Conservation (phyloP, 805 yeast genomes). For the Ogataea glucozyma region DNA sequence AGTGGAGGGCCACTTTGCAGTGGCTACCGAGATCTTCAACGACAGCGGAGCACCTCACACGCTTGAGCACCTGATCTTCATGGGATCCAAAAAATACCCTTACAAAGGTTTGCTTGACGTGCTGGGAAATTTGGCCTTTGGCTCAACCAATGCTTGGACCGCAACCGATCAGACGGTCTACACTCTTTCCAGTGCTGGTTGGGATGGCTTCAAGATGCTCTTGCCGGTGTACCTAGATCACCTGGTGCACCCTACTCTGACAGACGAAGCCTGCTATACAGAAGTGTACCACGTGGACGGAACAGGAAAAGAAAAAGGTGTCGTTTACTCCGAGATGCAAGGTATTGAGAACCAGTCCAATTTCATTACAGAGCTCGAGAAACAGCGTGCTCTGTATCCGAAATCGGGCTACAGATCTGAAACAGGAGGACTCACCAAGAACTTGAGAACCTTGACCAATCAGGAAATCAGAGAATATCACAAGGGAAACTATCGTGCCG, state of each 20-base stretch:
- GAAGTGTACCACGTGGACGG: conserved; percentile 97
- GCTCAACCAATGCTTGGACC: conserved; percentile 96
- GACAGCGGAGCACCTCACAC: conserved; percentile 96
- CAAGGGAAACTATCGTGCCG: conserved; percentile 68
- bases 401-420: conserved; percentile 86
- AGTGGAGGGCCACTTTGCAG: conserved; percentile 92
- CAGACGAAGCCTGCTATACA: conserved; percentile 88
- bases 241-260: conserved; percentile 75
- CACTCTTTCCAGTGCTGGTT: conserved; percentile 88
- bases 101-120: conserved; percentile 89
- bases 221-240: conserved; percentile 92
- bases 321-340: conserved; percentile 96
- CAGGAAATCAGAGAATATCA: conserved; percentile 80
- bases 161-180: conserved; percentile 94
- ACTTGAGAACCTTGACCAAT: conserved; percentile 70
- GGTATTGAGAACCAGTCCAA: conserved; percentile 81
- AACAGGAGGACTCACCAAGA: conserved; percentile 86
- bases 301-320: conserved; percentile 88
- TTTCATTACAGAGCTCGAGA: conserved; percentile 60
- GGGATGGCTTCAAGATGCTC: conserved; percentile 86
- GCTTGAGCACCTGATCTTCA: conserved; percentile 87
- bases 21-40: conserved; percentile 86
- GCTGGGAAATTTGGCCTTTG: conserved; percentile 78
- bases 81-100: conserved; percentile 90
- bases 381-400: conserved; percentile 57